Percentiles rank a stretch among this genome's conserved stretches.
Evolutionary conservation across 306 rosid genomes (phyloP).

Genomic region (Styphnolobium japonicum): DNA sequence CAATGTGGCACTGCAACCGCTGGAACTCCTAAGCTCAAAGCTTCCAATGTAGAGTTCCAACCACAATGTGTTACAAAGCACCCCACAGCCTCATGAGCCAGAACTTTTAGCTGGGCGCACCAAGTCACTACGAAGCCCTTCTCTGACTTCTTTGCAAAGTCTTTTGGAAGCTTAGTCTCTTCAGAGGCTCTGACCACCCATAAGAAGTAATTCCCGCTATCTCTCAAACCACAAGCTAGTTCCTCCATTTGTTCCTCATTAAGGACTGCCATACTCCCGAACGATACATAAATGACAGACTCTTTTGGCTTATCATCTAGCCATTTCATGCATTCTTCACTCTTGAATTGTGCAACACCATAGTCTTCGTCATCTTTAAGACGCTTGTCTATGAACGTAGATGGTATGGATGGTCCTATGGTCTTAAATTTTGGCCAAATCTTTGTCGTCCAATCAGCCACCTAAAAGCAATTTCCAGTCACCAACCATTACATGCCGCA

Average conservation of each 20-base stretch:
- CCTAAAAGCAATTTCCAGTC: not conserved
- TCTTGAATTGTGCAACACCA: conserved; percentile 12
- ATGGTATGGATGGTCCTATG: conserved; percentile 18
- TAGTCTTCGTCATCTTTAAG: conserved; percentile 22
- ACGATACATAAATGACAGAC: conserved; percentile 32
- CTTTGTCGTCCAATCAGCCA: not conserved
- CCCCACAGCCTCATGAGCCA: not conserved
- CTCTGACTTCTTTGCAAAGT: conserved; percentile 13
- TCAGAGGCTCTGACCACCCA: conserved; percentile 38
- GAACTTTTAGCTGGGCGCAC: not conserved
- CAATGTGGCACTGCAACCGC: not conserved
- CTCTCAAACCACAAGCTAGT: conserved; percentile 29
- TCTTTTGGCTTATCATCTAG: not conserved
- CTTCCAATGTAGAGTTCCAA: not conserved
- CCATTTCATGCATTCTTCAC: conserved; percentile 25
- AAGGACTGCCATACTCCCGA: conserved; percentile 20
- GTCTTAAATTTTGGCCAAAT: not conserved
- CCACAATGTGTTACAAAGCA: not conserved
- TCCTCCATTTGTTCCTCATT: conserved; percentile 28
- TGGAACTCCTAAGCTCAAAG: conserved; percentile 3
- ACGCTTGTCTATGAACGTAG: conserved; percentile 14
- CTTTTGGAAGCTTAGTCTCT: conserved; percentile 19
- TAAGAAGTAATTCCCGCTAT: conserved; percentile 8
- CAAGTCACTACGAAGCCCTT: not conserved
- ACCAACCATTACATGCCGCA: no score